These are phyloP conservation scores for Leccinum huronense DNA, from an alignment of 1,284 basidiomycete species.

Conservation along the genomic window DNA sequence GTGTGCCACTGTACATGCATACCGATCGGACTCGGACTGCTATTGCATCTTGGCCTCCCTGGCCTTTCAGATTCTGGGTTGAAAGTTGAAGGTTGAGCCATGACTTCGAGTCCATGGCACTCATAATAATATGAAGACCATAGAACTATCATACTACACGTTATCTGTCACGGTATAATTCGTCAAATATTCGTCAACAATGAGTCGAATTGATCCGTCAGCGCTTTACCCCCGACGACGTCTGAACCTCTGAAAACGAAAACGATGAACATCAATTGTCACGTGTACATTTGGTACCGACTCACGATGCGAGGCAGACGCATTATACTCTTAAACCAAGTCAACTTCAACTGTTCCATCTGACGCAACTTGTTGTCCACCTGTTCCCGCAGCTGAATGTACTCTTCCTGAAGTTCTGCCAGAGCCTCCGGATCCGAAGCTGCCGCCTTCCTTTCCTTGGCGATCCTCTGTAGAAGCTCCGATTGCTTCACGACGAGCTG, in stretches of 20 bases:
- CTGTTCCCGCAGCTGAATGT: not conserved
- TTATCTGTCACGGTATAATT: no score
- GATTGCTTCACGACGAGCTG: not conserved
- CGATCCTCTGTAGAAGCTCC: not conserved
- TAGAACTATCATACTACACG: no score
- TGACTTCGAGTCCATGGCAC: no score
- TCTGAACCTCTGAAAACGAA: not conserved
- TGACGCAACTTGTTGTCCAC: not conserved
- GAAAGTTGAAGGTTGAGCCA: no score
- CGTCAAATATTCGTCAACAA: no score
- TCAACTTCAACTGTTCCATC: constrained; percentile 3
- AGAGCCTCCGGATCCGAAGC: not conserved
- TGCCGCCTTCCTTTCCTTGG: not conserved
- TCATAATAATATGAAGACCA: no score
- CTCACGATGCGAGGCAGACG: not conserved
- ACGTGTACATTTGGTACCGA: not conserved
- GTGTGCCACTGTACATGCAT: no score
- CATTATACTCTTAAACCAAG: not conserved
- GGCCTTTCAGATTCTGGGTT: no score
- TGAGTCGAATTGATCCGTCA: not conserved
- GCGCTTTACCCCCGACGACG: not conserved
- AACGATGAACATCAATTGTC: not conserved
- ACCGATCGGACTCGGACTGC: no score
- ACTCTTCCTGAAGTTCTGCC: not conserved
- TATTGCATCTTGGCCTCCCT: no score